Percentiles rank a stretch among this genome's conserved stretches.
Evolutionary conservation across 2,329 filamentous ascomycete genomes (phyloP).

Genomic region (Exophiala spinifera): DNA sequence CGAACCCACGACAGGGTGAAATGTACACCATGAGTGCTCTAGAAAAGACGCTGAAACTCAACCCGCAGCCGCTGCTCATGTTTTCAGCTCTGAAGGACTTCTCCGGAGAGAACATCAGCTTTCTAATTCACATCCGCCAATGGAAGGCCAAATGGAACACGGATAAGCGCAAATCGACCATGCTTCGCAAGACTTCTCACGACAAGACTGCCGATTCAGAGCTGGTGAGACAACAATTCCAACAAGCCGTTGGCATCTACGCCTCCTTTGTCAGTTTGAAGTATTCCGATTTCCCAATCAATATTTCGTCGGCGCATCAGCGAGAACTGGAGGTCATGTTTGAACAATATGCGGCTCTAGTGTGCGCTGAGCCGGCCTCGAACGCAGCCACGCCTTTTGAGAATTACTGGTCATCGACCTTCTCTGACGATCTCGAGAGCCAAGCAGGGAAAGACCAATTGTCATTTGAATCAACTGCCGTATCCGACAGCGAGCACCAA

Average conservation of each 20-base stretch:
- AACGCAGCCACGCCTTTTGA: constrained; percentile 42
- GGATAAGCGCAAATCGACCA: constrained; percentile 9
- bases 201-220: constrained; percentile 24
- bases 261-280: constrained; percentile 58
- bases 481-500: constrained; percentile 13
- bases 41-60: constrained; percentile 57
- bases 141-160: constrained; percentile 49
- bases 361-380: constrained; percentile 41
- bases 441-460: constrained; percentile 21
- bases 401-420: constrained; percentile 27
- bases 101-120: constrained; percentile 69
- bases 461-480: constrained; percentile 20
- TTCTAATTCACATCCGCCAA: constrained; percentile 56
- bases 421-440: constrained; percentile 29
- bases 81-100: constrained; percentile 66
- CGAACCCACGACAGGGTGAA: constrained; percentile 38
- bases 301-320: constrained; percentile 59
- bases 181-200: constrained; percentile 26
- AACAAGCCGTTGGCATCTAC: constrained; percentile 60
- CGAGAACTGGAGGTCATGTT: constrained; percentile 57
- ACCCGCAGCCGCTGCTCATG: constrained; percentile 58
- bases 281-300: constrained; percentile 65
- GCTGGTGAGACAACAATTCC: constrained; percentile 54
- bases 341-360: constrained; percentile 47
- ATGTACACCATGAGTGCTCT: constrained; percentile 61